Conservation (phyloP, 495 filamentous ascomycete genomes). For the Bryoglossum gracile region DNA sequence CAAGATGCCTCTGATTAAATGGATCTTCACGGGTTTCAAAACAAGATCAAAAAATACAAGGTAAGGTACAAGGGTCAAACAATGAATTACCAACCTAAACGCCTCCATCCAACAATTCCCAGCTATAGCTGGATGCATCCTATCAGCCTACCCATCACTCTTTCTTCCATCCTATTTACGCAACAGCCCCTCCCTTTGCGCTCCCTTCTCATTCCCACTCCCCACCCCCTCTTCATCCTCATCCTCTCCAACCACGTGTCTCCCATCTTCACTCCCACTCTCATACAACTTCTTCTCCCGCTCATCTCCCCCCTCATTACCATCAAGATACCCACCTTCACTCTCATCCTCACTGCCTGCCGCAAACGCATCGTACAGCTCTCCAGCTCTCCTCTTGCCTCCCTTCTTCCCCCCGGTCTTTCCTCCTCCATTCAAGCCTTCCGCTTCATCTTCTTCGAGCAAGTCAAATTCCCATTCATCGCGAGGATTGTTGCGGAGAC, state of each 20-base stretch:
- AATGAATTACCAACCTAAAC: no score
- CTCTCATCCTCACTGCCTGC: conserved; percentile 62
- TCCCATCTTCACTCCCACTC: conserved; percentile 17
- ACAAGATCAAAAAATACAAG: no score
- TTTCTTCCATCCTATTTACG: conserved; percentile 7
- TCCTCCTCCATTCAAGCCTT: conserved; percentile 35
- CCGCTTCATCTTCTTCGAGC: conserved; percentile 73
- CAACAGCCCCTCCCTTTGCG: conserved; percentile 5
- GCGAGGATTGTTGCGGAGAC: conserved; percentile 62
- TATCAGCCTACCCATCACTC: no score
- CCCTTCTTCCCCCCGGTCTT: conserved; percentile 24
- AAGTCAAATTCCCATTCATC: conserved; percentile 95
- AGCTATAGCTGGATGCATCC: no score
- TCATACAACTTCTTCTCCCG: conserved; percentile 24
- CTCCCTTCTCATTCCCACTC: conserved; percentile 12
- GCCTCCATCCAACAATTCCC: no score
- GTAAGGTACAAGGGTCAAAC: no score
- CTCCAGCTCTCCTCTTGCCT: conserved; percentile 57
- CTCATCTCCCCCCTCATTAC: conserved; percentile 24
- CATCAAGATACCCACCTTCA: conserved; percentile 38
- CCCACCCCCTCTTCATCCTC: conserved; percentile 21
- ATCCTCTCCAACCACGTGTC: conserved; percentile 24
- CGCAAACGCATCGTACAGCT: conserved; percentile 93
- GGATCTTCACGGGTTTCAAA: no score
- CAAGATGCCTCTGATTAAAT: no score